Percentiles rank a stretch among this genome's conserved stretches.
Evolutionary conservation across 176 grass and related monocot species (phyloP).

Genomic region (Melocanna baccifera): DNA sequence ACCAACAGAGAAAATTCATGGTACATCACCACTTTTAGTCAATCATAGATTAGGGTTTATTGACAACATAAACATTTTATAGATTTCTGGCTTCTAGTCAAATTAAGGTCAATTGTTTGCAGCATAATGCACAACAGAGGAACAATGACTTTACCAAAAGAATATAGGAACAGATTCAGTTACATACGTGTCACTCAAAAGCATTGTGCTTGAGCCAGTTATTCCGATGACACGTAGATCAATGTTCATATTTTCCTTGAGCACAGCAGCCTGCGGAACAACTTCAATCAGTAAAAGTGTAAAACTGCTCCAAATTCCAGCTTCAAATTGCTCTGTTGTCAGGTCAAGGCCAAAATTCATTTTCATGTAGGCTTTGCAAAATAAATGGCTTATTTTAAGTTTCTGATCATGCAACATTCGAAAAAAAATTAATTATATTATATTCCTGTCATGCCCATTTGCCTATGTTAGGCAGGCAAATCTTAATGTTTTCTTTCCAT

Average conservation of each 20-base stretch:
- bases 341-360: background rate
- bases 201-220: slow-evolving; percentile 68
- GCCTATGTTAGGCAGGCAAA: background rate
- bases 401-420: background rate
- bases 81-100: background rate
- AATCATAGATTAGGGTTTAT: background rate
- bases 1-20: background rate
- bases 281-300: slow-evolving; percentile 14
- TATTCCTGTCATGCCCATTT: background rate
- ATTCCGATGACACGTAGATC: slow-evolving; percentile 97
- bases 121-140: background rate
- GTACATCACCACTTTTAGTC: background rate
- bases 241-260: slow-evolving; percentile 98
- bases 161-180: background rate
- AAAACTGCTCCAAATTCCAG: background rate
- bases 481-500: background rate
- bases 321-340: background rate
- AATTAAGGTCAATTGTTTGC: background rate
- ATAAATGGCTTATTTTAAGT: background rate
- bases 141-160: background rate
- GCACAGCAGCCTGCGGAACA: slow-evolving; percentile 57
- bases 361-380: background rate
- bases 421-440: background rate
- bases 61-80: background rate
- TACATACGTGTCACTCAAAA: slow-evolving; percentile 85